phyloP scores from a whole-genome alignment of 2,329 filamentous ascomycete species.

The Aspergillus sp. region DNA sequence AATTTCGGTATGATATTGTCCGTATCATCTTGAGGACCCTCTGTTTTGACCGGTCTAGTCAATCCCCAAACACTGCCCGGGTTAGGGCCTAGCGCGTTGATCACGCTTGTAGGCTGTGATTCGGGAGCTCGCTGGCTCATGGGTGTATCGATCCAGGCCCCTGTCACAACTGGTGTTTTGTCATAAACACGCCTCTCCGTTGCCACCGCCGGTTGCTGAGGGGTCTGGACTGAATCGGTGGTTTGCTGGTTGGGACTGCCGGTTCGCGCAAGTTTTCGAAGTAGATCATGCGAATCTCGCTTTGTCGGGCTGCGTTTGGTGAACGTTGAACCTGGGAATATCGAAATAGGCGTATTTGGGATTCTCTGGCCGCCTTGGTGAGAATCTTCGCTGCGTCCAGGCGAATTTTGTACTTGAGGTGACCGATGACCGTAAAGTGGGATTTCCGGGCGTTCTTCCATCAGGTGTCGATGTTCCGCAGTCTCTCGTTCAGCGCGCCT shows the following conservation, averaged over 20 bases:
- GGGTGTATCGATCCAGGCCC: slow-evolving; percentile 50
- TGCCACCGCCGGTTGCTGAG: slow-evolving; percentile 27
- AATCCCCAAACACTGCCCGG: not conserved
- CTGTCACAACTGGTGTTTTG: slow-evolving; percentile 47
- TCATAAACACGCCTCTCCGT: slow-evolving; percentile 36
- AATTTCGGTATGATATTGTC: slow-evolving; percentile 8
- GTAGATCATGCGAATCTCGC: slow-evolving; percentile 41
- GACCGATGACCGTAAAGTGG: slow-evolving; percentile 13
- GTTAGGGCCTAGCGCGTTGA: not conserved
- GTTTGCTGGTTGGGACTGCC: slow-evolving; percentile 35
- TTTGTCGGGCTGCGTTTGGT: slow-evolving; percentile 31
- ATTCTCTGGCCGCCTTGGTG: slow-evolving; percentile 29
- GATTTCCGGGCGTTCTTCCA: slow-evolving; percentile 23
- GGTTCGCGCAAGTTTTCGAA: slow-evolving; percentile 43
- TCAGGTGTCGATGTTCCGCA: slow-evolving; percentile 20
- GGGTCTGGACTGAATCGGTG: slow-evolving; percentile 29
- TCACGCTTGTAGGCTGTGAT: not conserved
- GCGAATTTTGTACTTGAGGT: slow-evolving; percentile 11
- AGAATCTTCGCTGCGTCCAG: slow-evolving; percentile 18
- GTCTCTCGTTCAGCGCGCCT: slow-evolving; percentile 24
- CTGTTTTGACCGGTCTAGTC: slow-evolving; percentile 14
- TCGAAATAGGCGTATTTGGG: slow-evolving; percentile 39
- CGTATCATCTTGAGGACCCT: slow-evolving; percentile 26
- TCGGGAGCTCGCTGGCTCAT: slow-evolving; percentile 36
- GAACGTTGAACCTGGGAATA: slow-evolving; percentile 35